A percentile compares a stretch with the other conserved stretches of the same genome.
Conservation (phyloP, 1,284 basidiomycete species). For the Macrocystidia cucumis region DNA sequence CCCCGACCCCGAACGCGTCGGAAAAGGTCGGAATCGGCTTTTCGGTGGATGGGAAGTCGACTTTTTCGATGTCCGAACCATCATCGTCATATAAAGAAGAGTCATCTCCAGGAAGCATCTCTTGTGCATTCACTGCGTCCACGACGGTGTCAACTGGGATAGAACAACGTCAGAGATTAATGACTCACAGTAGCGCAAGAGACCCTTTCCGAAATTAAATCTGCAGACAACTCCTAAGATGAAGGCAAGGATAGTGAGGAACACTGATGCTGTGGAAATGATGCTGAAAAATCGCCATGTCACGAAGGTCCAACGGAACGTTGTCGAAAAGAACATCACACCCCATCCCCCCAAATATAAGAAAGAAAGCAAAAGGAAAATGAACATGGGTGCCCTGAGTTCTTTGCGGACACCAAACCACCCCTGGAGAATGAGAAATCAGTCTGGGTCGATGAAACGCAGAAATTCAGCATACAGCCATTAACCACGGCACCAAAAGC, state of each 20-base stretch:
- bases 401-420: slow-evolving; percentile 72
- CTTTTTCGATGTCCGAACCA: slow-evolving; percentile 47
- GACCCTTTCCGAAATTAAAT: slow-evolving; percentile 68
- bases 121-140: slow-evolving; percentile 45
- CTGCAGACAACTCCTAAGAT: slow-evolving; percentile 59
- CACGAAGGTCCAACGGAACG: slow-evolving; percentile 70
- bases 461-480: slow-evolving; percentile 30
- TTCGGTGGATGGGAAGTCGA: slow-evolving; percentile 52
- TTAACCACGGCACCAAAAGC: slow-evolving; percentile 65
- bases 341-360: slow-evolving; percentile 61
- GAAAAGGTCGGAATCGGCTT: slow-evolving; percentile 48
- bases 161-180: no score
- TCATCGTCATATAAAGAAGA: slow-evolving; percentile 25
- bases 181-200: slow-evolving; percentile 56
- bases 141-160: neutral
- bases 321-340: slow-evolving; percentile 60
- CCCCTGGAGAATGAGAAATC: slow-evolving; percentile 33
- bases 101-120: slow-evolving; percentile 44
- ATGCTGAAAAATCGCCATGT: slow-evolving; percentile 70
- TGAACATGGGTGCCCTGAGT: slow-evolving; percentile 44
- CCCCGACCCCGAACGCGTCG: slow-evolving; percentile 34
- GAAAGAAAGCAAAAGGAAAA: slow-evolving; percentile 54
- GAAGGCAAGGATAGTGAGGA: slow-evolving; percentile 47
- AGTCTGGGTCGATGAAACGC: neutral
- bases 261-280: slow-evolving; percentile 50